phyloP scores from a whole-genome alignment of 2,329 filamentous ascomycete species.

The Aspergillus sp. region DNA sequence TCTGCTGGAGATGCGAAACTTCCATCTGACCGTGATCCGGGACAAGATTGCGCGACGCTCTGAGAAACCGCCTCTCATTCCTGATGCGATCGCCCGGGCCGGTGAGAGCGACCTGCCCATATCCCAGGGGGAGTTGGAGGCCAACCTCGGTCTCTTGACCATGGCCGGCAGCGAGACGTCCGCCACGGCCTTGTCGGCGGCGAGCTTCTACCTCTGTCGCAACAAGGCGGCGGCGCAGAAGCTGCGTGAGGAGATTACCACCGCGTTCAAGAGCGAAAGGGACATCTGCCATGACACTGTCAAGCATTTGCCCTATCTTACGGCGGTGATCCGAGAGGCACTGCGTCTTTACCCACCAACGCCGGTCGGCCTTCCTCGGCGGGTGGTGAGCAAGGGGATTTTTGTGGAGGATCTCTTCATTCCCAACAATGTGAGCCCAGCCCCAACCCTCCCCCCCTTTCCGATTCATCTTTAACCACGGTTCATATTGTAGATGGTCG shows the following conservation, averaged over 20 bases:
- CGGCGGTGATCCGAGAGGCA: neutral
- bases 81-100: neutral
- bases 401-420: neutral
- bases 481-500: neutral
- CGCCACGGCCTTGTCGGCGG: neutral
- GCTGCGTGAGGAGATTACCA: neutral
- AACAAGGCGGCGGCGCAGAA: neutral
- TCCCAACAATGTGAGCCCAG: neutral
- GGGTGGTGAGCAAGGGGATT: neutral
- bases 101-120: neutral
- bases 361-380: neutral
- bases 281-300: neutral
- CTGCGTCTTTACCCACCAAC: neutral
- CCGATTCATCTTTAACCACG: too few species aligned
- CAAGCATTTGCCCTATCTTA: neutral
- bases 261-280: neutral
- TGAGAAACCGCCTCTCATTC: neutral
- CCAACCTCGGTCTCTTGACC: neutral
- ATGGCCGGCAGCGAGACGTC: neutral
- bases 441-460: neutral
- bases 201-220: neutral
- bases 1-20: neutral
- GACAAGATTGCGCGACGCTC: neutral
- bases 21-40: neutral
- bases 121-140: neutral